Base-by-base conservation (phyloP, 2,329 filamentous ascomycete genomes). In the Phoma sp. region DNA sequence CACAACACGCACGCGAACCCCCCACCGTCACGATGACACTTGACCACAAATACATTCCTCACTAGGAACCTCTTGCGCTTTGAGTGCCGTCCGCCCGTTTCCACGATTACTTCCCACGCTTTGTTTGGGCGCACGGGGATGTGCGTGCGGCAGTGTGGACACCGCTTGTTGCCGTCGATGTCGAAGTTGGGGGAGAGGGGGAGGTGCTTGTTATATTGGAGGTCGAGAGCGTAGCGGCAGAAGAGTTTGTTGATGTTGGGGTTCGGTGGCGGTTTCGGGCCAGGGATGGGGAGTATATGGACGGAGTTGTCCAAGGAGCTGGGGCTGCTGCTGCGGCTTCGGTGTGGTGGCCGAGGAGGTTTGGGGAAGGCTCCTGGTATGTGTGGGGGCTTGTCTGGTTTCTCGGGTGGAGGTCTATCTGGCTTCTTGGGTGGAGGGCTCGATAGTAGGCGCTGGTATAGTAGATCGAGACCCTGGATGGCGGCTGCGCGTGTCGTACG, bases 1-100 rank as follows among this genome's bases (percentile, higher is more conserved):
- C 71, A 74, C 15, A 74, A 49, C 10, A 67, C 59, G 32, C 71
- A 74, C 5, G 70, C 70, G 52, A 66, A 73, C 1, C 66, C 65
- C 2, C 65, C 66, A 6, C 58, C 53, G 11, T 66, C 60, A 10
- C 69, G 55, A 48, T 74, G 72, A 18, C 59, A 68, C 47, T 74
- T 74, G 15, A 72, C 60, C 11, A 72, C 53, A 36, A 74, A 74
- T 11, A 68, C 60, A 9, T 64, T 68, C 9, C 60, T 59, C 3
- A 74, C 47, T 3, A 67, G 33, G 25, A 74, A 73, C 14, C 56
- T 54, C 12, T 57, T 54, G 20, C 57, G 59, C 7, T 39, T 54
- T 9, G 37, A 32, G n/a, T 47, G 28, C 2, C 53, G 52, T 14
- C 28, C 36, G 5, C 43, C 23, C 2, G 36, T 57, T n/a, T 58